Conservation (phyloP, 2,329 filamentous ascomycete species). For the Blastomyces silverae region DNA sequence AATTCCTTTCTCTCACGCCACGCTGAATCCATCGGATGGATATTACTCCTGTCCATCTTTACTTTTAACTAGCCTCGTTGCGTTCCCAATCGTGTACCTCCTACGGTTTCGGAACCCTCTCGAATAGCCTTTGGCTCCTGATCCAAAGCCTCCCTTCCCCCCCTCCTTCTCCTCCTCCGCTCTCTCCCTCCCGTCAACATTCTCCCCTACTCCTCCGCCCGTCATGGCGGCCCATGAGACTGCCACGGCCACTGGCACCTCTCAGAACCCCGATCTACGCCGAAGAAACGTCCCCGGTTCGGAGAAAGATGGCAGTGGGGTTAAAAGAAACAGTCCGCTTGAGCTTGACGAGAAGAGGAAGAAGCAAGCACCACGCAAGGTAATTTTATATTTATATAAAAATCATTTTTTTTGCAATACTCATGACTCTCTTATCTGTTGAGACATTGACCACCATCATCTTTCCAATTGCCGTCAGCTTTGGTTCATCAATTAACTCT, state of each 20-base stretch:
- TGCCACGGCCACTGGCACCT: slow-evolving; percentile 33
- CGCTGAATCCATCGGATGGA: slow-evolving; percentile 1
- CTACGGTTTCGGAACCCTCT: not conserved
- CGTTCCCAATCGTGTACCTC: not conserved
- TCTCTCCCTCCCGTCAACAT: not conserved
- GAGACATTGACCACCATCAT: not conserved
- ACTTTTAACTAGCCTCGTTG: slow-evolving; percentile 3
- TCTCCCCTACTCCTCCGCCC: not conserved
- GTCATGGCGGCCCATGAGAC: slow-evolving; percentile 32
- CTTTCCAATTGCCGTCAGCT: not conserved
- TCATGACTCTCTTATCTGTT: not conserved
- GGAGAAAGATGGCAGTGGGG: not conserved
- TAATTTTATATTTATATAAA: not conserved
- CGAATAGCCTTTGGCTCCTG: not conserved
- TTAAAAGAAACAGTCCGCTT: not conserved
- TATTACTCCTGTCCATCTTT: not conserved
- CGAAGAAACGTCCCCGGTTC: slow-evolving; percentile 38
- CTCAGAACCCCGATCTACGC: slow-evolving; percentile 34
- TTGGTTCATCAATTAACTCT: not conserved
- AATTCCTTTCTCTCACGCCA: not conserved
- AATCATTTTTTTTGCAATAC: too few relatives aligned
- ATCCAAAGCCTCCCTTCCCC: slow-evolving; percentile 7
- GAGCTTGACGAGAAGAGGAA: not conserved
- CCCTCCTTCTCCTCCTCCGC: slow-evolving; percentile 5
- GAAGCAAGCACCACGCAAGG: not conserved